These are phyloP conservation scores for Eimeria brunetti DNA, from an alignment of 169 alveolate genomes.

Conservation along the genomic window DNA sequence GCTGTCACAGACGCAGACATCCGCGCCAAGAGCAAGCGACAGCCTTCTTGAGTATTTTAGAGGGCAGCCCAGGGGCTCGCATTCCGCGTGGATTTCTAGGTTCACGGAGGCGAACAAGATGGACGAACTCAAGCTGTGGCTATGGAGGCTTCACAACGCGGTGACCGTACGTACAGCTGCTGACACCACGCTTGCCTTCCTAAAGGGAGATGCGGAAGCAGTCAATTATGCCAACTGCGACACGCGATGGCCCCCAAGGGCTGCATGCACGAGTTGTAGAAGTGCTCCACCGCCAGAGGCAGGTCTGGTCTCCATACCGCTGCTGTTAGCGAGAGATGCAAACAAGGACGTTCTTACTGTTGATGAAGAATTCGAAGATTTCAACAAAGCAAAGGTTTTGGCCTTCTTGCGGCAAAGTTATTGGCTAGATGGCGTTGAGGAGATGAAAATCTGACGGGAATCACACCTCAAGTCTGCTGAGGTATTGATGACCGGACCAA, in stretches of 20 bases:
- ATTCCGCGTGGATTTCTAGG: background rate
- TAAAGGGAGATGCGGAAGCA: constrained; percentile 35
- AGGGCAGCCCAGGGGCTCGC: constrained; percentile 5
- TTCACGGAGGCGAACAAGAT: constrained; percentile 14
- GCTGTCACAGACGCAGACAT: background rate
- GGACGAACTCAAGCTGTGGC: constrained; percentile 59
- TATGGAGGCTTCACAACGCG: constrained; percentile 80
- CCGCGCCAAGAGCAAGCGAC: background rate
- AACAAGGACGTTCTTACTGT: constrained; percentile 29
- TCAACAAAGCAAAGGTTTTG: constrained; percentile 11
- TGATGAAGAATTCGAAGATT: constrained; percentile 30
- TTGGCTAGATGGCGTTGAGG: constrained; percentile 15
- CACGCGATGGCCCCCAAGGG: constrained; percentile 55
- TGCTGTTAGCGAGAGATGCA: constrained; percentile 32
- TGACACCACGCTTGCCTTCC: constrained; percentile 57
- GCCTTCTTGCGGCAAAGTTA: background rate
- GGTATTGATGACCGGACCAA: background rate
- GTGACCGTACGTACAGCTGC: constrained; percentile 74
- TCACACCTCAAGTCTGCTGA: background rate
- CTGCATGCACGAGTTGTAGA: constrained; percentile 36
- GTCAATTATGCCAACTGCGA: constrained; percentile 51
- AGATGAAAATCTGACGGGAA: constrained; percentile 11
- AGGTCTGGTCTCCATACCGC: constrained; percentile 19
- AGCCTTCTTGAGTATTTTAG: constrained; percentile 3
- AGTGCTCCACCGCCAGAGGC: background rate